phyloP scores from a whole-genome alignment of 2,329 filamentous ascomycete species.

The Monosporascus cannonballus region DNA sequence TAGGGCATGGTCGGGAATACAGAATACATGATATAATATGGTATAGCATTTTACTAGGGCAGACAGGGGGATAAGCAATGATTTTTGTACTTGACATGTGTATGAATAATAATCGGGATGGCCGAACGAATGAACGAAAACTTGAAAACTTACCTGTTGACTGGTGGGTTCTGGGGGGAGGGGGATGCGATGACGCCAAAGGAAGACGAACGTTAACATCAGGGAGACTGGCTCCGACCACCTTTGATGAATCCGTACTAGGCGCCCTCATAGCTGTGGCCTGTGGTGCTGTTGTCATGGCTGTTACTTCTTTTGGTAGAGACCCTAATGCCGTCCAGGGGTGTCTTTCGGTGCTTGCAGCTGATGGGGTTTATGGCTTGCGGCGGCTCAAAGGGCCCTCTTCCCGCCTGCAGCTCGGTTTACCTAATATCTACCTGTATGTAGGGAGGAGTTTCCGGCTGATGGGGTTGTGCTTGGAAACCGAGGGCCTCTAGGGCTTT shows the following conservation, averaged over 20 bases:
- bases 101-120: neutral
- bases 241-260: neutral
- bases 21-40: no score
- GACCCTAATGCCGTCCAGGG: no score
- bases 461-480: neutral
- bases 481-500: neutral
- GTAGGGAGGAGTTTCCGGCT: no score
- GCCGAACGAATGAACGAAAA: neutral
- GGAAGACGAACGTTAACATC: neutral
- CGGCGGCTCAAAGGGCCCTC: neutral
- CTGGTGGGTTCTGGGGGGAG: neutral
- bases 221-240: neutral
- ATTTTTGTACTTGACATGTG: neutral
- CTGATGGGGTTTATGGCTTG: neutral
- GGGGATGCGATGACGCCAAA: neutral
- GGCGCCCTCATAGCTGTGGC: neutral
- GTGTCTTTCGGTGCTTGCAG: neutral
- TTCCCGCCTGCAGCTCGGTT: neutral
- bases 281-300: neutral
- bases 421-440: neutral
- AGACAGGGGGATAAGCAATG: neutral
- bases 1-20: no score
- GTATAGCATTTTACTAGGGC: no score
- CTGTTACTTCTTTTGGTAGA: neutral
- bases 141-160: neutral